phyloP scores from a whole-genome alignment of 1,284 basidiomycete species.

The Austroboletus niveus region DNA sequence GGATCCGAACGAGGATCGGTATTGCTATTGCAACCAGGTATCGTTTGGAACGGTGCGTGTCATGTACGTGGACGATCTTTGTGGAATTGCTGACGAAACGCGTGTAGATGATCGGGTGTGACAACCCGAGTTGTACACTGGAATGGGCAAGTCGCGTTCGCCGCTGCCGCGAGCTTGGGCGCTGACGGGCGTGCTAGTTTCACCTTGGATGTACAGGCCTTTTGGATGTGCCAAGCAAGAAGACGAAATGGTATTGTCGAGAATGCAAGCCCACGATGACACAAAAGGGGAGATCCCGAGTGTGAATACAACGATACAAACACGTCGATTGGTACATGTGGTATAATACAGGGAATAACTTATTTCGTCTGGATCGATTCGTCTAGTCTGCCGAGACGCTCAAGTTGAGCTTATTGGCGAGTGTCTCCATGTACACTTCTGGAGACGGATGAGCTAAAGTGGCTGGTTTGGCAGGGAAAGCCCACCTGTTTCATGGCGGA shows the following conservation, averaged over 20 bases:
- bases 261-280: constrained; percentile 45
- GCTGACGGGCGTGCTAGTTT: constrained; percentile 47
- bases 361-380: not conserved
- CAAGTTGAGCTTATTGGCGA: constrained; percentile 66
- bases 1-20: constrained; percentile 56
- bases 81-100: not conserved
- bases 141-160: constrained; percentile 66
- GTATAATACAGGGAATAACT: constrained; percentile 24
- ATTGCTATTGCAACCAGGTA: constrained; percentile 75
- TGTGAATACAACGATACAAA: constrained; percentile 10
- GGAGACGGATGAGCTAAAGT: constrained; percentile 2
- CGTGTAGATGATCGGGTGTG: constrained; percentile 80
- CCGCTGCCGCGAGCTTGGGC: constrained; percentile 4
- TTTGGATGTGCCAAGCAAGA: constrained; percentile 54
- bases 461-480: constrained; percentile 4
- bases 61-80: not conserved
- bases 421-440: constrained; percentile 81
- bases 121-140: constrained; percentile 59
- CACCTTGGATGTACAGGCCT: constrained; percentile 72
- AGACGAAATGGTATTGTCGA: constrained; percentile 70
- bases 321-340: constrained; percentile 10
- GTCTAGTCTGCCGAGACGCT: constrained; percentile 44
- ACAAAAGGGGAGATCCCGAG: constrained; percentile 29
- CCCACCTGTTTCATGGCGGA: constrained; percentile 74
- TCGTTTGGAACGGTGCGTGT: constrained; percentile 70